A percentile compares a stretch with the other conserved stretches of the same genome.
phyloP scores from a whole-genome alignment of 1,284 basidiomycete species.

The Coriolopsis trogii region DNA sequence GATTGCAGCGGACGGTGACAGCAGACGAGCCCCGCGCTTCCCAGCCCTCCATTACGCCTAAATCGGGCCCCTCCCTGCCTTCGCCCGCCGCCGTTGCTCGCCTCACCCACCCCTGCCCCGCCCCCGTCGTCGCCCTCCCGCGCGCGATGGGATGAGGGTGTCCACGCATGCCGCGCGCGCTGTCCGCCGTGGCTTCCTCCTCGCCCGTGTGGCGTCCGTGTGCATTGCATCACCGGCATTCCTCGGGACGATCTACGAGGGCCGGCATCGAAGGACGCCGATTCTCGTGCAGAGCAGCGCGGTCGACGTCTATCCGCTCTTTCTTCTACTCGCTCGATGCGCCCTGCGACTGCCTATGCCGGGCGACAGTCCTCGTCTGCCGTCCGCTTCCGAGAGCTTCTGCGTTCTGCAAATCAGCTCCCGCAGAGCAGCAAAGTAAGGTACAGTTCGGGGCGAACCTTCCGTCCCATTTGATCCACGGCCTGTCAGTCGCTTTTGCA shows the following conservation, averaged over 20 bases:
- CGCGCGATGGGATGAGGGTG: not conserved
- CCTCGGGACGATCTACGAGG: constrained; percentile 1
- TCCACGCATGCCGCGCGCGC: not conserved
- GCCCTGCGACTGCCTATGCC: no score
- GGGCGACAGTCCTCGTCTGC: no score
- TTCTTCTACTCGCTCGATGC: no score
- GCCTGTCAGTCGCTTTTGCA: no score
- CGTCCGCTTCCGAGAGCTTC: no score
- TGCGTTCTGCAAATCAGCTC: no score
- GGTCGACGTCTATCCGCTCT: no score
- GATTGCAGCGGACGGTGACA: constrained; percentile 3
- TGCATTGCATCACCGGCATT: not conserved
- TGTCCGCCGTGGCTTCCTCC: not conserved
- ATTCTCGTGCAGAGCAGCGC: no score
- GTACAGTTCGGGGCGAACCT: no score
- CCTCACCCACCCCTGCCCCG: not conserved
- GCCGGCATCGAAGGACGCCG: no score
- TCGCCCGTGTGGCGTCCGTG: not conserved
- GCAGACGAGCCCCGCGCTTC: not conserved
- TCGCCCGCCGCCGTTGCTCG: constrained; percentile 1
- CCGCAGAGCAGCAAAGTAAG: no score
- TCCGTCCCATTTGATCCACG: no score
- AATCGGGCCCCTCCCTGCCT: not conserved
- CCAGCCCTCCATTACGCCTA: constrained; percentile 1
- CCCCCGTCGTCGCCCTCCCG: not conserved